These are phyloP conservation scores for Sarcodon aspratus DNA, from an alignment of 768 basidiomycete genomes.

Conservation along the genomic window DNA sequence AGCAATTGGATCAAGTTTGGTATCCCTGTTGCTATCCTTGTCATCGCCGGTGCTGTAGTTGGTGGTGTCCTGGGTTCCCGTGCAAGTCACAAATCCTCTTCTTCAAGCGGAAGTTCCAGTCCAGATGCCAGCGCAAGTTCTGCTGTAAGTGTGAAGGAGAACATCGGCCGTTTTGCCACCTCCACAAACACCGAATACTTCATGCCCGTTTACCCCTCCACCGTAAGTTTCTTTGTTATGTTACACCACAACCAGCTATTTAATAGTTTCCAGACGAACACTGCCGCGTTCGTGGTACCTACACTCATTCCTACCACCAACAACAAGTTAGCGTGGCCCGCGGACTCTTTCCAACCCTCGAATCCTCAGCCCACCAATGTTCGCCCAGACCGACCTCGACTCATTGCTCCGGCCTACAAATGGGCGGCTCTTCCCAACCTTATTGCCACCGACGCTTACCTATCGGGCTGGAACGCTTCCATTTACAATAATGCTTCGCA, in stretches of 20 bases:
- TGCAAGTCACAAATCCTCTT: constrained; percentile 27
- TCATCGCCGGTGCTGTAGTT: constrained; percentile 56
- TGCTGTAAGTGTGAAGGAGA: constrained; percentile 45
- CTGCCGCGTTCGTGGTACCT: constrained; percentile 57
- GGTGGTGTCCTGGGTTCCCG: constrained; percentile 76
- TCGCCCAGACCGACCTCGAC: constrained; percentile 75
- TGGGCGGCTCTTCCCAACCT: constrained; percentile 75
- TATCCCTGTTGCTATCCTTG: constrained; percentile 49
- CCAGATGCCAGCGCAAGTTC: constrained; percentile 39
- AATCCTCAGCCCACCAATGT: constrained; percentile 47
- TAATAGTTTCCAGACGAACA: constrained; percentile 45
- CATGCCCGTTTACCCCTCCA: constrained; percentile 81
- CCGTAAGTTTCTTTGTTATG: constrained; percentile 40
- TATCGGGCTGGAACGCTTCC: constrained; percentile 79
- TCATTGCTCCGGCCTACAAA: constrained; percentile 87
- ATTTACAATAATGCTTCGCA: constrained; percentile 82
- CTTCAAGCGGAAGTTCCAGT: constrained; percentile 13
- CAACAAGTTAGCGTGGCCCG: constrained; percentile 57
- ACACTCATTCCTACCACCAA: constrained; percentile 55
- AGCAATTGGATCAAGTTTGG: constrained; percentile 74
- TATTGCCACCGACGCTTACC: constrained; percentile 77
- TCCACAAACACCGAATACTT: constrained; percentile 71
- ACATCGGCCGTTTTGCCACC: constrained; percentile 60
- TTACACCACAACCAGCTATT: neutral
- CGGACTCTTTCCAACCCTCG: constrained; percentile 61